Evolutionary conservation across 164 flowering plant species (phyloP), one percentile per base, ranked within the genome.

Genomic region (Cinnamomum micranthum): DNA sequence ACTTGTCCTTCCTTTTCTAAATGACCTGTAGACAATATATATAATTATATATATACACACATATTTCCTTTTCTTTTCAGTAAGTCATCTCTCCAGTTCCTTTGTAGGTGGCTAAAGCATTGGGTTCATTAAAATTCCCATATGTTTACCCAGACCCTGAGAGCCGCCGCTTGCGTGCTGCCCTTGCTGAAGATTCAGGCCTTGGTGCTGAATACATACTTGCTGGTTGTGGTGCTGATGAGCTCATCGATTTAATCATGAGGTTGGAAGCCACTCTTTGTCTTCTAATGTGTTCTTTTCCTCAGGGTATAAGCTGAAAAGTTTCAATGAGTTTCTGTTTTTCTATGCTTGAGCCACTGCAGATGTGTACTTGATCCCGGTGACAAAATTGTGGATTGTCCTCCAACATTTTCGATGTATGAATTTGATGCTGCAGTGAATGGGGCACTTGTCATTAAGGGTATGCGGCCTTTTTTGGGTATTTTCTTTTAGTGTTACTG

Each of bases 391-490:
- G 86, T 94, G 41, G 99, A 96, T 83, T 96, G 99, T 71, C 99
- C 99, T 73, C 99, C 99, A 33, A 96, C 99, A 62, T 96, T 96
- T 80, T 91, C 99, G n/a, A 96, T 96, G 99, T 96, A 96, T 81
- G 97, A 85, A 81, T 94, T 96, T 84, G 99, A 96, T 87, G 99
- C 99, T 75, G 94, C 91, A 33, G 97, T 96, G 62, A 96, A 96
- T 87, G 95, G 87, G 24, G 99, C 99, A 62, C 76, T 65, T 69
- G 97, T 96, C 31, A 77, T 92, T 28, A 94, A 94, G 81, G 98
- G 99, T 92, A 84, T 31, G 35, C 10, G 14, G 52, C 35, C 52
- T 67, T 60, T 12, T 52, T 77, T 66, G 27, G 28, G 31, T 17
- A 27, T 14, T 71, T 58, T 72, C 23, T 23, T 41, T 63, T 6